Evolutionary conservation across 1,139 yeast genomes (phyloP).

Genomic region (Scheffersomyces segobiensis): DNA sequence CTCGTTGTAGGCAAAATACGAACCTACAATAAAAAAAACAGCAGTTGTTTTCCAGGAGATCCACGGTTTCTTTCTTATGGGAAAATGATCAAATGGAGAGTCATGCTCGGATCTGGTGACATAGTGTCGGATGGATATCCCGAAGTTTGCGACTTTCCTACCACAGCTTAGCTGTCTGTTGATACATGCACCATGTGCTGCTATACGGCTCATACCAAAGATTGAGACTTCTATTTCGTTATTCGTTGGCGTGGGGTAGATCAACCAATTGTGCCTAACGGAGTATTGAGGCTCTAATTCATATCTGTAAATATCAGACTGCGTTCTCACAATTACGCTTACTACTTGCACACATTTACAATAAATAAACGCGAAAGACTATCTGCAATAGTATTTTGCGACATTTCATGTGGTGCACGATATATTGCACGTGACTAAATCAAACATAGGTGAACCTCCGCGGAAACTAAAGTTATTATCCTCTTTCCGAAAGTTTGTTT

Average conservation of each 20-base stretch:
- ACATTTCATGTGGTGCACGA: not conserved
- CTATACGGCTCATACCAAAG: not conserved
- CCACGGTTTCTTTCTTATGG: slow-evolving; percentile 26
- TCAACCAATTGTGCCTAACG: not conserved
- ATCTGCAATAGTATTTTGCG: not conserved
- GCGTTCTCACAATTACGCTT: not conserved
- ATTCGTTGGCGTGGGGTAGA: not conserved
- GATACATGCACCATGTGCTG: not conserved
- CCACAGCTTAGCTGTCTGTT: not conserved
- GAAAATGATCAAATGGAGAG: slow-evolving; percentile 38
- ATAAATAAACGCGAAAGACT: not conserved
- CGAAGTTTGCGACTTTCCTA: not conserved
- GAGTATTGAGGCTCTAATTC: not conserved
- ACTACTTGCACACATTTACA: not conserved
- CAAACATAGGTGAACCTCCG: too few relatives aligned
- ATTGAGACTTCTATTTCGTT: not conserved
- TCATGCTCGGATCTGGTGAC: slow-evolving; percentile 34
- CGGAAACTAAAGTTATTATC: not conserved
- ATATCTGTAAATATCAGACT: not conserved
- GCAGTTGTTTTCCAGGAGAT: slow-evolving; percentile 34
- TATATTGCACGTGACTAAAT: too few relatives aligned
- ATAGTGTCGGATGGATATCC: slow-evolving; percentile 7
- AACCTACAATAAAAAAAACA: slow-evolving; percentile 29
- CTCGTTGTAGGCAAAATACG: slow-evolving; percentile 36
- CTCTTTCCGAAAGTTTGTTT: not conserved